phyloP scores from a whole-genome alignment of 306 rosid genomes.

The Parietaria judaica region DNA sequence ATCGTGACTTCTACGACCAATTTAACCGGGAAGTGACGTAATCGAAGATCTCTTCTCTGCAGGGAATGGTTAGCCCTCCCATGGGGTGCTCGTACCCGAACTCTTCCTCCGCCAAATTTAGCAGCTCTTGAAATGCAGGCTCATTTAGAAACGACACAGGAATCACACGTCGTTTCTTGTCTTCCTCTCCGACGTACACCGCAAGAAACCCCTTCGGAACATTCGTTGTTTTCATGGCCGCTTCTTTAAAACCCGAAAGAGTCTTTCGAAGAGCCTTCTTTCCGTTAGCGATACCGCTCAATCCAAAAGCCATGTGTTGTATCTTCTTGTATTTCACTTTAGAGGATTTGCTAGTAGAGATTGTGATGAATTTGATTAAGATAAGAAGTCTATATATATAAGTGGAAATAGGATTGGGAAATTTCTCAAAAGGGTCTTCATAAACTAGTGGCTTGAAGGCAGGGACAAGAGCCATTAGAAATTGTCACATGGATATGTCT shows the following conservation, averaged over 20 bases:
- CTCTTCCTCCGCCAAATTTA: constrained; percentile 21
- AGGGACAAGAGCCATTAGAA: constrained; percentile 6
- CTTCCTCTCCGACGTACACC: constrained; percentile 23
- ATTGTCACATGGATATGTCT: background rate
- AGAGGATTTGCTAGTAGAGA: background rate
- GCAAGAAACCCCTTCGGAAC: constrained; percentile 21
- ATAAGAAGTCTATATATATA: constrained; percentile 8
- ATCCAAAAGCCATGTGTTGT: background rate
- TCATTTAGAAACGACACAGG: constrained; percentile 22
- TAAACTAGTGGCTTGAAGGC: constrained; percentile 1
- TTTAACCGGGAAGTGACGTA: constrained; percentile 16
- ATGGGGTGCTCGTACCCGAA: constrained; percentile 22
- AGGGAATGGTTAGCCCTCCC: constrained; percentile 24
- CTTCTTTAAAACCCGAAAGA: constrained; percentile 6
- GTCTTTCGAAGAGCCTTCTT: constrained; percentile 8
- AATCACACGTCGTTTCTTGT: constrained; percentile 18
- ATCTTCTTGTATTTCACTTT: background rate
- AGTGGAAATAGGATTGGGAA: background rate
- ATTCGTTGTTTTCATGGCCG: background rate
- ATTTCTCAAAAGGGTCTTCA: background rate
- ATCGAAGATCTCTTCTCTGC: constrained; percentile 19
- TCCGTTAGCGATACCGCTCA: background rate
- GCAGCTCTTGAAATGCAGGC: constrained; percentile 18
- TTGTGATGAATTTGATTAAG: background rate
- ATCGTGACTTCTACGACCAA: background rate